A percentile compares a stretch with the other conserved stretches of the same genome.
Conservation (phyloP, 257 asterid species). For the Nicotiana sylvestris region DNA sequence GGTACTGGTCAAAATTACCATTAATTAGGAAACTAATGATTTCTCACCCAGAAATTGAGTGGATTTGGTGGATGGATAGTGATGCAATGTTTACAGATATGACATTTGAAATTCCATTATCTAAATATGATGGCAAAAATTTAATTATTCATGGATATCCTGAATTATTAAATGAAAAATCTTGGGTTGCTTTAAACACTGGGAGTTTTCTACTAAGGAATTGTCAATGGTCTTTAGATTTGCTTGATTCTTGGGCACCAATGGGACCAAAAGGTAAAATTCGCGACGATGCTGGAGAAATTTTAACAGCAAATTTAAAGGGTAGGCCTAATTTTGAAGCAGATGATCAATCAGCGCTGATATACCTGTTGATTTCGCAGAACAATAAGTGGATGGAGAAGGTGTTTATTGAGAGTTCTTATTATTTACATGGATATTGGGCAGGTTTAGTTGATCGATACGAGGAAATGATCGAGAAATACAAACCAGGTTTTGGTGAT, state of each 20-base stretch:
- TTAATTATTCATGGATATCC: constrained; percentile 37
- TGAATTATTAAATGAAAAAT: constrained; percentile 26
- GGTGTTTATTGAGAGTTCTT: constrained; percentile 46
- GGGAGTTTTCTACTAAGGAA: constrained; percentile 45
- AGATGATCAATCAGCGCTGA: constrained; percentile 33
- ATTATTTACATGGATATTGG: constrained; percentile 50
- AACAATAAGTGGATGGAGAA: constrained; percentile 37
- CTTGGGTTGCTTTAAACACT: constrained; percentile 41
- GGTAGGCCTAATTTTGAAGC: constrained; percentile 46
- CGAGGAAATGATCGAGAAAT: constrained; percentile 29
- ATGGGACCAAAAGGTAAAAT: constrained; percentile 46
- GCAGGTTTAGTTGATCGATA: constrained; percentile 35
- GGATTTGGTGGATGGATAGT: constrained; percentile 55
- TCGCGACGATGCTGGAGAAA: constrained; percentile 34
- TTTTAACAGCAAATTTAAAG: constrained; percentile 34
- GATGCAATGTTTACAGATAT: constrained; percentile 49
- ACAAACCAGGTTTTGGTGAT: constrained; percentile 35
- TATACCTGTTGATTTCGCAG: constrained; percentile 27
- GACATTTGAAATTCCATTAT: constrained; percentile 34
- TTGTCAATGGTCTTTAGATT: constrained; percentile 48
- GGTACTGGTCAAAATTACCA: constrained; percentile 46
- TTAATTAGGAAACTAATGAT: constrained; percentile 37
- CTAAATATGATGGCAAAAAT: constrained; percentile 23
- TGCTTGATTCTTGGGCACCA: constrained; percentile 48
- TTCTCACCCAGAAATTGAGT: constrained; percentile 42